A percentile compares a stretch with the other conserved stretches of the same genome.
Conservation (phyloP, 2,329 filamentous ascomycete genomes). For the Fusarium sp. region DNA sequence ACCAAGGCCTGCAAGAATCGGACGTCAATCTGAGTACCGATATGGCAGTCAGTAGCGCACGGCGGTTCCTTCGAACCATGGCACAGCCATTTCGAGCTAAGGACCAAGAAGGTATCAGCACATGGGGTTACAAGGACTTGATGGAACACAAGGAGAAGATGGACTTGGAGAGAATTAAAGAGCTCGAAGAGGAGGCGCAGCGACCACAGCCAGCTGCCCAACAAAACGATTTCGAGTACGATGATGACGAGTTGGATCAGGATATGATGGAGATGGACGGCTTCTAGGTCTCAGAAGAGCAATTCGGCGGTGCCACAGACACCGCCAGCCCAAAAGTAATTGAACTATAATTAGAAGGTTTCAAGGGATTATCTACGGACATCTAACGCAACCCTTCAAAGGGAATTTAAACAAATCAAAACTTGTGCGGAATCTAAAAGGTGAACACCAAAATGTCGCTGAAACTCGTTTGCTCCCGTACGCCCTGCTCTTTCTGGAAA, state of each 20-base stretch:
- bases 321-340: slow-evolving; percentile 5
- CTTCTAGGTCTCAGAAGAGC: slow-evolving; percentile 41
- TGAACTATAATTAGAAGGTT: slow-evolving; percentile 18
- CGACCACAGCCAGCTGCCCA: slow-evolving; percentile 38
- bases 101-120: slow-evolving; percentile 92
- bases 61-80: slow-evolving; percentile 91
- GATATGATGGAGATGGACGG: slow-evolving; percentile 66
- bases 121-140: slow-evolving; percentile 86
- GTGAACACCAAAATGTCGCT: slow-evolving; percentile 4
- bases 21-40: slow-evolving; percentile 94
- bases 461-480: background rate
- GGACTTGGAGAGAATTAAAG: slow-evolving; percentile 74
- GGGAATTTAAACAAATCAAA: slow-evolving; percentile 11
- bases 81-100: slow-evolving; percentile 86
- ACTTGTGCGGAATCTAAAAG: background rate
- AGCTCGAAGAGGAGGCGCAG: slow-evolving; percentile 63
- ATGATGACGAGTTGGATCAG: slow-evolving; percentile 65
- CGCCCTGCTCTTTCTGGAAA: slow-evolving; percentile 7
- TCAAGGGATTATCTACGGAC: background rate
- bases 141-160: slow-evolving; percentile 81
- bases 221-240: slow-evolving; percentile 62
- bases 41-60: slow-evolving; percentile 90
- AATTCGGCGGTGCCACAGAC: background rate
- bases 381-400: background rate
- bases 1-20: slow-evolving; percentile 83